Base-by-base conservation (phyloP, 108 stramenopile species). In the Stephanodiscus triporus region DNA sequence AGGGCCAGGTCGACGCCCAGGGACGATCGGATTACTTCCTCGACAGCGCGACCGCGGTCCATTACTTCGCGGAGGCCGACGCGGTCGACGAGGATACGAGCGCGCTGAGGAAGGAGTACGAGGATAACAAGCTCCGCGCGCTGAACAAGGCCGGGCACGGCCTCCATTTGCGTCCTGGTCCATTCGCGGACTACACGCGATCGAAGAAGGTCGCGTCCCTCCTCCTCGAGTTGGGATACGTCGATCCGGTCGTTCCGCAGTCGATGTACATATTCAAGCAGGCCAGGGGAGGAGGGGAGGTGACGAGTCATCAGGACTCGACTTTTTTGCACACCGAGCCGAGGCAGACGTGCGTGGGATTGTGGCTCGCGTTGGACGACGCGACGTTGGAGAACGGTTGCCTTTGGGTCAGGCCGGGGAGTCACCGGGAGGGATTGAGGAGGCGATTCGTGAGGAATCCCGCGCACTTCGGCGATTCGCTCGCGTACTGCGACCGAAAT, bases 221-320 rank as follows among this genome's bases (percentile, higher is more conserved):
- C 19, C 60, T 89, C 0, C 42, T 59, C 2, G 91, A 86, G 22
- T 71, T 97, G 70, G 94, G 95, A 32, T 95, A 90, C 86, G 68
- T 72, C 14, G 88, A 95, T 73, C 95, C 97, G 0, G 83, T 93
- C 2, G 84, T 97, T 0, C 95, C 97, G 2, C 97, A 98, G 75
- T 76, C 72, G 50, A 98, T 98, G 97, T 98, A 98, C 75, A 98
- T 98, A 63, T 94, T 96, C 85, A 98, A 98, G 76, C 89, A 95
- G 64, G 84, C 10, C 2, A 26, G 0, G 10, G 55, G 13, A 0
- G 55, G 55, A 56, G 95, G 93, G 48, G 90, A 91, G 37, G 96
- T 98, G 0, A 91, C 94, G 45, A 82, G 87, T 23, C 97, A 98
- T 81, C 97, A 98, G 69, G 97, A 98, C 72, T 93, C 94, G 9